phyloP scores from a whole-genome alignment of 2,329 filamentous ascomycete species.

The Monilinia fructicola region DNA sequence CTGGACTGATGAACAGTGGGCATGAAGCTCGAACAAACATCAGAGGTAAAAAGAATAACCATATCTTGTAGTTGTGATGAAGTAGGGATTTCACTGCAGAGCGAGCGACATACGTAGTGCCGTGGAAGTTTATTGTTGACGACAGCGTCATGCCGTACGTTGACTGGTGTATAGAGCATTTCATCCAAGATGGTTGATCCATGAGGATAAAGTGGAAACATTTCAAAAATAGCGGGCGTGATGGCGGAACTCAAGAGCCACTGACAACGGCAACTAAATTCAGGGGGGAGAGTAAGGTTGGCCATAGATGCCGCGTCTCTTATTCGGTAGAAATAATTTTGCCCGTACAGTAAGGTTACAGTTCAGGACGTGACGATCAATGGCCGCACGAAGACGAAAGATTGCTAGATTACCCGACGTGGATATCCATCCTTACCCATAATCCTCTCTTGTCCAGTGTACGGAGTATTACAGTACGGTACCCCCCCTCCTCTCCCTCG shows the following conservation, averaged over 20 bases:
- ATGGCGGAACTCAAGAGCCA: not conserved
- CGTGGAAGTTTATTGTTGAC: not conserved
- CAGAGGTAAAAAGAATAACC: not conserved
- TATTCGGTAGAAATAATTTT: not conserved
- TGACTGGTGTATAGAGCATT: too few relatives aligned
- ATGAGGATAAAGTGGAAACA: not conserved
- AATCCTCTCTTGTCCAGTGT: not conserved
- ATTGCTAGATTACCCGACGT: not conserved
- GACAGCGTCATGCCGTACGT: not conserved
- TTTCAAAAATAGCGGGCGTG: not conserved
- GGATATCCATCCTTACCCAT: not conserved
- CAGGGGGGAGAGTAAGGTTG: not conserved
- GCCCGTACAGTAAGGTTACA: too few relatives aligned
- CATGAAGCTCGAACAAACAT: conserved; percentile 10
- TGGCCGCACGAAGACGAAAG: not conserved
- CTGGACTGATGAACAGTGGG: not conserved
- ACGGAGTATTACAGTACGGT: too few relatives aligned
- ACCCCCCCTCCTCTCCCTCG: too few relatives aligned
- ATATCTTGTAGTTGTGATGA: not conserved
- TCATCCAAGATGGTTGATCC: not conserved
- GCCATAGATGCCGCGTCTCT: not conserved
- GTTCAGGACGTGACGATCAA: not conserved
- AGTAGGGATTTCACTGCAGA: not conserved
- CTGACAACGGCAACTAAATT: not conserved
- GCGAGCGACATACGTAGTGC: too few relatives aligned